These are phyloP conservation scores for Trichoderma citrinoviride DNA, from an alignment of 2,329 filamentous ascomycete genomes.

Conservation along the genomic window DNA sequence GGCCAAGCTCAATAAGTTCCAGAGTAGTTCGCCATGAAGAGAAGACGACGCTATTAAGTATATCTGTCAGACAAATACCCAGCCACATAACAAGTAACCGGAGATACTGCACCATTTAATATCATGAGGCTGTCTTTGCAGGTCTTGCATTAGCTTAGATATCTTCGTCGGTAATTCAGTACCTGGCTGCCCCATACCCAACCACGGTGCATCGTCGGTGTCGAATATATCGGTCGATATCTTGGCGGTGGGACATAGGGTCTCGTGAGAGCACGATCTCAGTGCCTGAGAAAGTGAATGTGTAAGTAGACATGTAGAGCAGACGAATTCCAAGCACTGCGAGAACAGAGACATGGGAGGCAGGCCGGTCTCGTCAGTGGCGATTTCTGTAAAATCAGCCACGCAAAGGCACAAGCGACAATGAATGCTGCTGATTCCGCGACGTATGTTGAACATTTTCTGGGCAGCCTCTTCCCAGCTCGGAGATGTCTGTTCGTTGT, in stretches of 20 bases:
- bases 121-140: background rate
- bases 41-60: slow-evolving; percentile 45
- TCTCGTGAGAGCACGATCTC: background rate
- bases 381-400: slow-evolving; percentile 27
- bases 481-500: background rate
- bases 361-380: slow-evolving; percentile 23
- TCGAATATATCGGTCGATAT: background rate
- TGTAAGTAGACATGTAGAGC: slow-evolving; percentile 20
- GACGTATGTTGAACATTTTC: slow-evolving; percentile 34
- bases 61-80: background rate
- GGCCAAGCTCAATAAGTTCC: slow-evolving; percentile 42
- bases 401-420: slow-evolving; percentile 34
- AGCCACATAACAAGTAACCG: accelerated
- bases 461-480: slow-evolving; percentile 34
- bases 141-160: background rate
- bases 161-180: slow-evolving; percentile 2
- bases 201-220: background rate
- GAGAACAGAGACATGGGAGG: slow-evolving; percentile 29
- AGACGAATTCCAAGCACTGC: slow-evolving; percentile 36
- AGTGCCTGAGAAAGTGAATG: background rate
- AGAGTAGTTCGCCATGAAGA: slow-evolving; percentile 51
- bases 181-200: background rate
- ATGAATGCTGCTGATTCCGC: slow-evolving; percentile 28
- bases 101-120: background rate
- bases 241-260: background rate